Evolutionary conservation across 2,329 filamentous ascomycete species (phyloP).

Genomic region (Colletotrichum gloeosporioides): DNA sequence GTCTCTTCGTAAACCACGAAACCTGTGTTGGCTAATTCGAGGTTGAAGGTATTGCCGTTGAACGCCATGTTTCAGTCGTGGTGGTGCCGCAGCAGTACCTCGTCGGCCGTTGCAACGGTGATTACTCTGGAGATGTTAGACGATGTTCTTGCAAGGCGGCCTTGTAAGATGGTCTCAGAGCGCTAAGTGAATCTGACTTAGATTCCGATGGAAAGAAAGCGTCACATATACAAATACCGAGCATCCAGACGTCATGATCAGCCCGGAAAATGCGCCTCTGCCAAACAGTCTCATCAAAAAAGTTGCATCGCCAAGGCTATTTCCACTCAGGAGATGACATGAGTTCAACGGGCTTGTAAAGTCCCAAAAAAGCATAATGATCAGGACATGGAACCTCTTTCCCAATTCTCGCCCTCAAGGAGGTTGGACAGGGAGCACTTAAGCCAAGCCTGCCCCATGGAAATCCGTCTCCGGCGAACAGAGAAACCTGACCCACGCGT

Average conservation of each 20-base stretch:
- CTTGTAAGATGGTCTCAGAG: neutral
- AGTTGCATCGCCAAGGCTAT: neutral
- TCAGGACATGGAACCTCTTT: neutral
- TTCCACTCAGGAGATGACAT: neutral
- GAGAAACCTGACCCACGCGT: neutral
- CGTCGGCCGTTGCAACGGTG: neutral
- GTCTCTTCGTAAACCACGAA: no score
- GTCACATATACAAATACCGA: accelerated
- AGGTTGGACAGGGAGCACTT: neutral
- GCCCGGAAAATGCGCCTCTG: no score
- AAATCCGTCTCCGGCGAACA: neutral
- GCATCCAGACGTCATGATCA: neutral
- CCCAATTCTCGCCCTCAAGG: neutral
- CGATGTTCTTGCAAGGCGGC: no score
- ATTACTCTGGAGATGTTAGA: neutral
- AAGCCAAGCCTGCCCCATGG: neutral
- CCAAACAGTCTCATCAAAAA: neutral
- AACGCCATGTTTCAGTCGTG: neutral
- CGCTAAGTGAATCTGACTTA: neutral
- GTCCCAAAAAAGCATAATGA: no score
- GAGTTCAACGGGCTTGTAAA: no score
- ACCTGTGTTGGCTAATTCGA: neutral
- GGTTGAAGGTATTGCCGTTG: neutral
- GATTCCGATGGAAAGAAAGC: neutral
- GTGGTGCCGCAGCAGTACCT: neutral